Conservation (phyloP, 2,329 filamentous ascomycete species). For the Gaeumannomyces sp. region DNA sequence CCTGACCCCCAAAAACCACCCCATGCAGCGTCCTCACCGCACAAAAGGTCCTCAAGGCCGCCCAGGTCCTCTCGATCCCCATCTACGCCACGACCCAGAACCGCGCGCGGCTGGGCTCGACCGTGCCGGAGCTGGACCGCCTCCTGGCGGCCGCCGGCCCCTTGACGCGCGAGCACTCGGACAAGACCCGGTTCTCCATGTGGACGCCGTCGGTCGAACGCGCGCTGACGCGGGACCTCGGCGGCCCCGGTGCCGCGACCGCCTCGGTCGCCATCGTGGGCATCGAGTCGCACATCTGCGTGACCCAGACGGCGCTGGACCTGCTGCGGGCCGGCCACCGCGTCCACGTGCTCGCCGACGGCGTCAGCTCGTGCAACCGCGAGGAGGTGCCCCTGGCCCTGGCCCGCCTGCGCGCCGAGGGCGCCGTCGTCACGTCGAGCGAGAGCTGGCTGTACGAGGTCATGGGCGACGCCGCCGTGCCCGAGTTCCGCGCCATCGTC, state of each 20-base stretch:
- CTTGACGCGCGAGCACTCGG: slow-evolving; percentile 45
- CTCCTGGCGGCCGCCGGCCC: slow-evolving; percentile 45
- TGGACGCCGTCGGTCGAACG: slow-evolving; percentile 59
- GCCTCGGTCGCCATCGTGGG: slow-evolving; percentile 67
- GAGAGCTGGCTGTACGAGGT: slow-evolving; percentile 89
- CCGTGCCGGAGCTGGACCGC: slow-evolving; percentile 62
- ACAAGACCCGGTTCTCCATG: slow-evolving; percentile 94
- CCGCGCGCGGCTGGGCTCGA: slow-evolving; percentile 68
- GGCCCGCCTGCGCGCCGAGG: slow-evolving; percentile 66
- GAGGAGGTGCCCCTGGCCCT: slow-evolving; percentile 78
- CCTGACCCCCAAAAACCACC: not conserved
- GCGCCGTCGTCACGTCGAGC: slow-evolving; percentile 74
- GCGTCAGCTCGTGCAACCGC: slow-evolving; percentile 78
- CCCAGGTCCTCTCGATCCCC: slow-evolving; percentile 63
- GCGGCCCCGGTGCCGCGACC: slow-evolving; percentile 23
- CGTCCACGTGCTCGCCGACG: slow-evolving; percentile 86
- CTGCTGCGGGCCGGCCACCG: slow-evolving; percentile 66
- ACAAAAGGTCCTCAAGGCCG: slow-evolving; percentile 61
- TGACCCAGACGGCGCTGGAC: slow-evolving; percentile 87
- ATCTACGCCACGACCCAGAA: slow-evolving; percentile 85
- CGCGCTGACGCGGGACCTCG: slow-evolving; percentile 22
- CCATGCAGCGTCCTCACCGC: slow-evolving; percentile 55
- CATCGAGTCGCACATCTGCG: slow-evolving; percentile 91
- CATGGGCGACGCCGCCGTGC: slow-evolving; percentile 71
- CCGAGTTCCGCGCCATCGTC: slow-evolving; percentile 68